A percentile compares a stretch with the other conserved stretches of the same genome.
These are phyloP conservation scores for Leucocoprinus birnbaumii DNA, from an alignment of 768 basidiomycete genomes.

Conservation along the genomic window DNA sequence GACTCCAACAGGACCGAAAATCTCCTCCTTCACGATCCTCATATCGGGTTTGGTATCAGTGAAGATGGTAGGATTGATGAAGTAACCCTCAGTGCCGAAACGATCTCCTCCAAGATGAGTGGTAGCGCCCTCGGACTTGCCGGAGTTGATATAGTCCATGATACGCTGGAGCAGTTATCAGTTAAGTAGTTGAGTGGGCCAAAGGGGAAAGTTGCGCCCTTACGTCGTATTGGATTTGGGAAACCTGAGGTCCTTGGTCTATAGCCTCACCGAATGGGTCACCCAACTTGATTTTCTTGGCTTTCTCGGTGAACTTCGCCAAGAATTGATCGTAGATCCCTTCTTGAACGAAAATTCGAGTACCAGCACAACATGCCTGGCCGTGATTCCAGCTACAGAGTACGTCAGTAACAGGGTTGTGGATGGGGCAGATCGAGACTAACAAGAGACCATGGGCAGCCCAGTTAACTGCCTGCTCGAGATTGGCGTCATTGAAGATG, in stretches of 20 bases:
- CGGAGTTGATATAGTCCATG: slow-evolving; percentile 72
- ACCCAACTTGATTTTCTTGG: slow-evolving; percentile 57
- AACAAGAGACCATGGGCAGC: slow-evolving; percentile 71
- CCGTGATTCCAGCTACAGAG: slow-evolving; percentile 57
- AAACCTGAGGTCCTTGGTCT: slow-evolving; percentile 80
- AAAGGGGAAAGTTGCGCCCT: slow-evolving; percentile 18
- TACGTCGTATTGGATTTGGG: slow-evolving; percentile 71
- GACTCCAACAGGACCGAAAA: slow-evolving; percentile 76
- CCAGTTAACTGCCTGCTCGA: slow-evolving; percentile 75
- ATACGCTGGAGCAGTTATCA: slow-evolving; percentile 49
- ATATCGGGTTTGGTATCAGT: slow-evolving; percentile 58
- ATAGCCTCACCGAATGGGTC: slow-evolving; percentile 61
- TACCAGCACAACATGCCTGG: slow-evolving; percentile 82
- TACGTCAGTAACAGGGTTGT: no score
- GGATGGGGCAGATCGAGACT: slow-evolving; percentile 19
- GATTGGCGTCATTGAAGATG: slow-evolving; percentile 71
- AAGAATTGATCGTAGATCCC: slow-evolving; percentile 80
- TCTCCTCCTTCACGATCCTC: slow-evolving; percentile 68
- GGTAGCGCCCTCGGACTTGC: slow-evolving; percentile 67
- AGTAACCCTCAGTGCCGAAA: slow-evolving; percentile 63
- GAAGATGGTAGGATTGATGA: slow-evolving; percentile 70
- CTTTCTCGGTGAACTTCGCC: slow-evolving; percentile 51
- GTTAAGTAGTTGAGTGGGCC: no score
- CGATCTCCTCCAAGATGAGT: slow-evolving; percentile 58
- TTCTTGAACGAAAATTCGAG: slow-evolving; percentile 81